Percentiles rank a stretch among this genome's conserved stretches.
These are phyloP conservation scores for Tolypocladium tropicale DNA, from an alignment of 2,329 filamentous ascomycete species.

Conservation along the genomic window DNA sequence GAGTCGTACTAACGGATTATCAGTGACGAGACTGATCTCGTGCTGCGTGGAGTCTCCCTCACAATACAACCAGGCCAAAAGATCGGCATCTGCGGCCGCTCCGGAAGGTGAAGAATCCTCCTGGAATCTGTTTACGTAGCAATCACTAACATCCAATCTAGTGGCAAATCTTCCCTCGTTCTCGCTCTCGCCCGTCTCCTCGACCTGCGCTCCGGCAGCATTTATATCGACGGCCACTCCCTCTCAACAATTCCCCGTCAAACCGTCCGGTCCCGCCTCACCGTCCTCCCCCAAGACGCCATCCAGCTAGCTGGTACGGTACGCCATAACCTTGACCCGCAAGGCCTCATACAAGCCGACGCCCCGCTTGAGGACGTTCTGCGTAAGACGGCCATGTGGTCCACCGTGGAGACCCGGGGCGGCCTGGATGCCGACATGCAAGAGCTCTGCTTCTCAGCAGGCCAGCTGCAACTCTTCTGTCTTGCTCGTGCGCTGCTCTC, in stretches of 20 bases:
- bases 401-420: conserved; percentile 18
- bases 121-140: not conserved
- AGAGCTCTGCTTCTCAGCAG: conserved; percentile 25
- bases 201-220: conserved; percentile 12
- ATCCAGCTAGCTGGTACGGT: conserved; percentile 32
- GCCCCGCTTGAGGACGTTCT: conserved; percentile 28
- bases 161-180: conserved; percentile 32
- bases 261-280: conserved; percentile 32
- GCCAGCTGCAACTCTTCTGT: conserved; percentile 37
- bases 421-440: conserved; percentile 17
- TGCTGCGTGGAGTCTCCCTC: conserved; percentile 10
- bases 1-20: not conserved
- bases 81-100: conserved; percentile 40
- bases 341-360: conserved; percentile 18
- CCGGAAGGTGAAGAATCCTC: conserved; percentile 19
- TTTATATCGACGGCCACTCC: conserved; percentile 30
- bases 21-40: conserved; percentile 8
- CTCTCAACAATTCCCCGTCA: conserved; percentile 26
- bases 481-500: conserved; percentile 33
- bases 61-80: conserved; percentile 27
- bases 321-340: conserved; percentile 30
- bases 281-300: conserved; percentile 40
- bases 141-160: not conserved
- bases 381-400: conserved; percentile 30
- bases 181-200: conserved; percentile 27